Conservation (phyloP, 2,329 filamentous ascomycete species). For the Penicillium palitans region DNA sequence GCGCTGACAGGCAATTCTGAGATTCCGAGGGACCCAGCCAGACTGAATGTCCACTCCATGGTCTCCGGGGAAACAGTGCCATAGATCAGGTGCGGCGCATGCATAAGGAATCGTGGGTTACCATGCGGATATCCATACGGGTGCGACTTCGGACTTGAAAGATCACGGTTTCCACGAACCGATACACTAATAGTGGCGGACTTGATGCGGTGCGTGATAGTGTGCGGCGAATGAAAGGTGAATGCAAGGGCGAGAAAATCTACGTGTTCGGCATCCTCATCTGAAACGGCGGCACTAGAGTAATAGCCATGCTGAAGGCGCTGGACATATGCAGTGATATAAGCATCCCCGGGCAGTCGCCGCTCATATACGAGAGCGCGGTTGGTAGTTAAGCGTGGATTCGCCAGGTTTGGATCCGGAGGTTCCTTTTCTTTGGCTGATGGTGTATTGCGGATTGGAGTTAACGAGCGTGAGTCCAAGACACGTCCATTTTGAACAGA, state of each 20-base stretch:
- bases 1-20: slow-evolving; percentile 47
- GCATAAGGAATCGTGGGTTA: slow-evolving; percentile 49
- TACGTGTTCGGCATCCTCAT: slow-evolving; percentile 44
- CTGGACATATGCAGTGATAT: slow-evolving; percentile 52
- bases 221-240: slow-evolving; percentile 51
- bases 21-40: slow-evolving; percentile 49
- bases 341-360: slow-evolving; percentile 49
- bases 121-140: slow-evolving; percentile 18
- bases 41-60: slow-evolving; percentile 51
- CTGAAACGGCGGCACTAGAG: slow-evolving; percentile 45
- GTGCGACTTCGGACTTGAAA: neutral
- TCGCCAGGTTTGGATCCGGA: slow-evolving; percentile 39
- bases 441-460: slow-evolving; percentile 3
- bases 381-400: slow-evolving; percentile 41
- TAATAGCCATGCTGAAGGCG: slow-evolving; percentile 53
- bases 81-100: slow-evolving; percentile 53
- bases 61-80: slow-evolving; percentile 51
- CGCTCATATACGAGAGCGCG: slow-evolving; percentile 52
- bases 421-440: slow-evolving; percentile 10
- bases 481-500: neutral
- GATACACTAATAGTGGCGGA: slow-evolving; percentile 48
- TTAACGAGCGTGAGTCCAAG: neutral
- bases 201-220: slow-evolving; percentile 48
- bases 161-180: slow-evolving; percentile 15
- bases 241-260: slow-evolving; percentile 53